Conservation (phyloP, 1,284 basidiomycete genomes). For the Xerocomus nothofagi region DNA sequence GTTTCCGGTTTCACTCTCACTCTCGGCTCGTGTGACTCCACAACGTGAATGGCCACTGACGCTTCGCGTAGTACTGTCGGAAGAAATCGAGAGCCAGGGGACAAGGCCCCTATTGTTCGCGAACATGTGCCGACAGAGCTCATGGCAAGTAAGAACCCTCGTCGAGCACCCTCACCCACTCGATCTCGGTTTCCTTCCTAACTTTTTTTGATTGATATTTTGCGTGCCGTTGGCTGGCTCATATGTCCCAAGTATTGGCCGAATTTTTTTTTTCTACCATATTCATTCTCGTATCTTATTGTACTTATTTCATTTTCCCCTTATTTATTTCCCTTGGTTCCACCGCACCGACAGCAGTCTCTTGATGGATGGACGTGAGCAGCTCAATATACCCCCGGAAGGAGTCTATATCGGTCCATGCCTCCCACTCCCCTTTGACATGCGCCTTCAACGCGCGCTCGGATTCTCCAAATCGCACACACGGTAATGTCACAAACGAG, state of each 20-base stretch:
- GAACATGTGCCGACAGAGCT: slow-evolving; percentile 20
- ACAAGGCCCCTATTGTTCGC: slow-evolving; percentile 21
- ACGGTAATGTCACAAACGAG: slow-evolving; percentile 9
- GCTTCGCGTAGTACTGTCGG: slow-evolving; percentile 18
- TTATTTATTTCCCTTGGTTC: background rate
- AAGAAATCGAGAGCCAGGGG: slow-evolving; percentile 13
- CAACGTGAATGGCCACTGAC: background rate
- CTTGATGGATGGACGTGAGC: background rate
- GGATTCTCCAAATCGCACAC: slow-evolving; percentile 12
- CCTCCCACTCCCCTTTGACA: slow-evolving; percentile 26
- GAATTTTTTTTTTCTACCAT: background rate
- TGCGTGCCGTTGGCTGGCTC: slow-evolving; percentile 6
- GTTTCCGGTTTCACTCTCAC: background rate
- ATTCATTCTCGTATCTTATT: background rate
- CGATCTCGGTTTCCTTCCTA: background rate
- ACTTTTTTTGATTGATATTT: background rate
- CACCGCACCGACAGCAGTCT: background rate
- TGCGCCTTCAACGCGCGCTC: slow-evolving; percentile 7
- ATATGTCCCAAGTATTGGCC: background rate
- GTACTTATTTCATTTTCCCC: background rate
- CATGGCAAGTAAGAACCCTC: slow-evolving; percentile 14
- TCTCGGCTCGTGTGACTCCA: background rate
- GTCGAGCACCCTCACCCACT: background rate
- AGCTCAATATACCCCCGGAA: slow-evolving; percentile 26
- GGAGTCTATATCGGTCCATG: slow-evolving; percentile 23